Evolutionary conservation across 805 yeast genomes (phyloP).

Genomic region (Tetrapisispora nanseiensis): DNA sequence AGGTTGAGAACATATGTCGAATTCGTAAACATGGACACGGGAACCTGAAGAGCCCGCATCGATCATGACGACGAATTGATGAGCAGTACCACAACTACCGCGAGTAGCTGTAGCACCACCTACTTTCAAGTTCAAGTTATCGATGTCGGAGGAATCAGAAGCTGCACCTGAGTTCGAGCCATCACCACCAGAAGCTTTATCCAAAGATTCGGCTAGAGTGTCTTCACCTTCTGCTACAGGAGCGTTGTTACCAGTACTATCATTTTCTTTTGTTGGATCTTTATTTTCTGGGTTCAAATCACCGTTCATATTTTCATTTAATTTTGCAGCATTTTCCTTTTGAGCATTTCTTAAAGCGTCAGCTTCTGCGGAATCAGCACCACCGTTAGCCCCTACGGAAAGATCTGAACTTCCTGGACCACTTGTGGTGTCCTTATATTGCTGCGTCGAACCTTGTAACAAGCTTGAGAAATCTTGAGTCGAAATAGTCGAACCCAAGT

Average conservation of each 20-base stretch:
- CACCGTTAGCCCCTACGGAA: not conserved
- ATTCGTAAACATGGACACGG: slow-evolving; percentile 87
- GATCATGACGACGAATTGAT: slow-evolving; percentile 81
- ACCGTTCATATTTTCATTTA: not conserved
- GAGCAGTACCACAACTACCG: slow-evolving; percentile 31
- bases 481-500: not conserved
- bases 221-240: not conserved
- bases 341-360: slow-evolving; percentile 1
- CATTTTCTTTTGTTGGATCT: not conserved
- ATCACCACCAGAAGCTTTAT: not conserved
- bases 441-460: not conserved
- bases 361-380: not conserved
- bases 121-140: not conserved
- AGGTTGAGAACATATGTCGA: slow-evolving; percentile 77
- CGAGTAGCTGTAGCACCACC: not conserved
- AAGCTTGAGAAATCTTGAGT: not conserved
- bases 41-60: slow-evolving; percentile 99
- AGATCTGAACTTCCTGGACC: not conserved
- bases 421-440: not conserved
- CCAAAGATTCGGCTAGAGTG: not conserved
- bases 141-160: not conserved
- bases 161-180: not conserved
- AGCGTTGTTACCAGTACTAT: not conserved
- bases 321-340: not conserved
- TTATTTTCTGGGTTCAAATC: slow-evolving; percentile 1